Conservation (phyloP, 1,284 basidiomycete species). For the Melampsora abietis-canadensis region DNA sequence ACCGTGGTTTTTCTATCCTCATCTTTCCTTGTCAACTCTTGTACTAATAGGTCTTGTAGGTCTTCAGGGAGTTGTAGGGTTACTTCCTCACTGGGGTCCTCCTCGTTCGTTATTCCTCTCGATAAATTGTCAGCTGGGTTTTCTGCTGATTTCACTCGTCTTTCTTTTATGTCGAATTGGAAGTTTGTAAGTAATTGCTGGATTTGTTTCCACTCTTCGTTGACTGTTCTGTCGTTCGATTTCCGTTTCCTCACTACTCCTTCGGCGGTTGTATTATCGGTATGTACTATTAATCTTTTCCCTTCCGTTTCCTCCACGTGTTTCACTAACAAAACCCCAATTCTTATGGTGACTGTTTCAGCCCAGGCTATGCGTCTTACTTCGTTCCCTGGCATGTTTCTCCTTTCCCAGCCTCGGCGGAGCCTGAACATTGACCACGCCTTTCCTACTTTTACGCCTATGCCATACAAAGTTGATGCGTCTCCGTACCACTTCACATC, state of each 20-base stretch:
- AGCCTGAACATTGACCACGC: too few relatives aligned
- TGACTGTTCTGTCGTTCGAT: neutral
- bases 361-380: neutral
- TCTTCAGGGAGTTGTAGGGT: neutral
- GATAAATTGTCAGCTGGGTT: slow-evolving; percentile 8
- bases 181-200: neutral
- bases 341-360: neutral
- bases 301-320: neutral
- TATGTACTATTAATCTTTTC: neutral
- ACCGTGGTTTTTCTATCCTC: neutral
- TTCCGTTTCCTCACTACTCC: neutral
- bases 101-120: neutral
- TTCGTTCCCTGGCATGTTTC: too few relatives aligned
- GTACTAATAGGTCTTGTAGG: neutral
- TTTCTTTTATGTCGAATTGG: slow-evolving; percentile 1
- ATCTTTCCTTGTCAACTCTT: neutral
- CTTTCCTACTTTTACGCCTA: too few relatives aligned
- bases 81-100: neutral
- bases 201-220: slow-evolving; percentile 17
- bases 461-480: too few relatives aligned
- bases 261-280: slow-evolving; percentile 7
- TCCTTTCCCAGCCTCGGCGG: too few relatives aligned
- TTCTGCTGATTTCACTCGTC: neutral
- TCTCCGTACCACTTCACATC: too few relatives aligned
- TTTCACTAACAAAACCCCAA: neutral